Base-by-base conservation (phyloP, 176 grass and related monocot genomes). In the Poa annua region DNA sequence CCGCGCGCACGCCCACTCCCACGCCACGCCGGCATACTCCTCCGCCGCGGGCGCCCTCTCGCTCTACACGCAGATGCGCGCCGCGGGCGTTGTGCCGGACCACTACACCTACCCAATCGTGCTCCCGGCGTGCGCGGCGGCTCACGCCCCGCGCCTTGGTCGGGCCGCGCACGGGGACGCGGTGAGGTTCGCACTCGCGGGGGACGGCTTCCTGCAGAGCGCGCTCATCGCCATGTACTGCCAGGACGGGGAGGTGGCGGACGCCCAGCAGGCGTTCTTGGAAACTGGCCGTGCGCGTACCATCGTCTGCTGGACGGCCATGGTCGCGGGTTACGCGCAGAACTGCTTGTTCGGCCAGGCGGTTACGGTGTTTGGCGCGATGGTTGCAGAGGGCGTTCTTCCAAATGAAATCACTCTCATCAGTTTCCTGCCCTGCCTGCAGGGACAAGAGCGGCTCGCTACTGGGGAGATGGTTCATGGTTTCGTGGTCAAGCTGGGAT, bases 71-170 rank as follows among this genome's bases (percentile, higher is more conserved):
- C 54, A 54, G 52, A 97, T 98, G 95, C 95, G 90, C 76, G 74
- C 75, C 15, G 34, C 66, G 3, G 81, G 92, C 25, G 69, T 90
- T 29, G 81, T 47, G 11, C 90, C 92, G 17, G 92, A 98, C 65
- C 55, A 73, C 32, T 98, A 91, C 82, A 98, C 95, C 11, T 93
- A 95, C 64, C 90, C 95, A 0, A 93, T 91, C 83, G 92, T 98
- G 45, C 47, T 98, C 70, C 90, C 90, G 38, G 67, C 90, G 1
- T 98, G 92, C 49, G 85, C 86, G 11, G 82, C 70, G 6, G 73
- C 82, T 8, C 88, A 71, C 13, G 80, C 83, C 13, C 62, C 82
- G 14, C 6, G 44, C 29, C 80, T 93, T 44, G 96, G 92, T 41
- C 77, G 87, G 76, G 83, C 91, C 8, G 87, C 42, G 36, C 96